Evolutionary conservation across 352 stramenopile species (phyloP), one percentile per base, ranked within the genome.

Genomic region (Globisporangium barbulae): DNA sequence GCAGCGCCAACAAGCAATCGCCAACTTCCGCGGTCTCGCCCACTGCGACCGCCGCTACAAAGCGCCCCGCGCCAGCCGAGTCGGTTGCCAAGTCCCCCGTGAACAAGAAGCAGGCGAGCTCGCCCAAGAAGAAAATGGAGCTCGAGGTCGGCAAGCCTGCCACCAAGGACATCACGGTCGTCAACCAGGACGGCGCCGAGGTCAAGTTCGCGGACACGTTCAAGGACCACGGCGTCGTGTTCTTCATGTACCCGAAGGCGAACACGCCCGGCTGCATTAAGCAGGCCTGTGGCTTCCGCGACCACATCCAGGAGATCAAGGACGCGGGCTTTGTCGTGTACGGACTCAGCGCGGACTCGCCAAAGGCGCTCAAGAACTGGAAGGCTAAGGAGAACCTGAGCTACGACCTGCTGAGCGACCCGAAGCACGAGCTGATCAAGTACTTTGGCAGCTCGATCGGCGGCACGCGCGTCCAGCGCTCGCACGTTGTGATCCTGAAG

Each of bases 171-270:
- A 79, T 89, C 63, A 87, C 79, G 64, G 75, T 96, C 30, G 54
- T 74, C 33, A 93, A 92, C 72, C 85, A 96, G 62, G 73, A 92
- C 30, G 79, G 71, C 31, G 70, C 79, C 49, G 63, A 80, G 9
- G 75, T 96, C 41, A 63, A 45, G 28, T 76, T 94, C 39, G 61
- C 67, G n/a, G 79, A 91, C 62, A 76, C 88, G 39, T 91, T 84
- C 69, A 88, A 89, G 63, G 81, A 90, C 28, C 71, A 83, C 13
- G 86, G 86, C 48, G 85, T 92, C 39, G 82, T 96, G 50, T 89
- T 96, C 74, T 96, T 96, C 72, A 94, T 96, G 85, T 96, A 93
- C 60, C 88, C 88, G 8, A 74, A 69, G n/a, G 88, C 88, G 33
- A 94, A 94, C 68, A 96, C 88, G 13, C 85, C 85, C 1, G 88